Conservation (phyloP, 2,329 filamentous ascomycete genomes). For the Nothophaeocryptopus gaeumannii region DNA sequence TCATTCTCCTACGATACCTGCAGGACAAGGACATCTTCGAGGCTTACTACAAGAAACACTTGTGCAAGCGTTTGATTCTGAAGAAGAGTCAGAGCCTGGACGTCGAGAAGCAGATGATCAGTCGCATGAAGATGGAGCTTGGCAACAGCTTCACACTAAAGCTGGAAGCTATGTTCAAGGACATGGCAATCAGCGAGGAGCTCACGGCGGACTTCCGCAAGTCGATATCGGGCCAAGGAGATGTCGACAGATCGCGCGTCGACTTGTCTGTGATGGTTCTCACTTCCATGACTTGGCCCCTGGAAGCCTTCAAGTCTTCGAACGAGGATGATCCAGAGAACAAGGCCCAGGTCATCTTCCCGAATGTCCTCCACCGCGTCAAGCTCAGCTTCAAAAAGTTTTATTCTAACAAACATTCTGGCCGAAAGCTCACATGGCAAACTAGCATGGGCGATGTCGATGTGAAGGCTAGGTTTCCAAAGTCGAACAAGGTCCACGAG, state of each 20-base stretch:
- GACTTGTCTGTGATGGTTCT: constrained; percentile 83
- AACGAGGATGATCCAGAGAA: constrained; percentile 51
- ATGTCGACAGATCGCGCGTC: constrained; percentile 59
- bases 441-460: constrained; percentile 78
- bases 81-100: constrained; percentile 88
- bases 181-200: constrained; percentile 85
- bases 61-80: constrained; percentile 81
- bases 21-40: constrained; percentile 93
- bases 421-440: constrained; percentile 83
- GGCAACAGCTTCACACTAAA: constrained; percentile 91
- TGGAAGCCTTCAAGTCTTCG: constrained; percentile 72
- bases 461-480: constrained; percentile 74
- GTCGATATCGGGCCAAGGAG: constrained; percentile 60
- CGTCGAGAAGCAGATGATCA: constrained; percentile 92
- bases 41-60: constrained; percentile 95
- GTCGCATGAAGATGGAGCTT: constrained; percentile 93
- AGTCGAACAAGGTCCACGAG: constrained; percentile 68
- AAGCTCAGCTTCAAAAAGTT: constrained; percentile 85
- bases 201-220: constrained; percentile 73
- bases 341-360: constrained; percentile 65
- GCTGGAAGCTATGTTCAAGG: constrained; percentile 96
- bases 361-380: constrained; percentile 67
- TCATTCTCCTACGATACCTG: constrained; percentile 81
- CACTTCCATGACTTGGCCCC: constrained; percentile 92
- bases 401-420: constrained; percentile 83